phyloP scores from a whole-genome alignment of 1,284 basidiomycete genomes.

The Ustilago curta region DNA sequence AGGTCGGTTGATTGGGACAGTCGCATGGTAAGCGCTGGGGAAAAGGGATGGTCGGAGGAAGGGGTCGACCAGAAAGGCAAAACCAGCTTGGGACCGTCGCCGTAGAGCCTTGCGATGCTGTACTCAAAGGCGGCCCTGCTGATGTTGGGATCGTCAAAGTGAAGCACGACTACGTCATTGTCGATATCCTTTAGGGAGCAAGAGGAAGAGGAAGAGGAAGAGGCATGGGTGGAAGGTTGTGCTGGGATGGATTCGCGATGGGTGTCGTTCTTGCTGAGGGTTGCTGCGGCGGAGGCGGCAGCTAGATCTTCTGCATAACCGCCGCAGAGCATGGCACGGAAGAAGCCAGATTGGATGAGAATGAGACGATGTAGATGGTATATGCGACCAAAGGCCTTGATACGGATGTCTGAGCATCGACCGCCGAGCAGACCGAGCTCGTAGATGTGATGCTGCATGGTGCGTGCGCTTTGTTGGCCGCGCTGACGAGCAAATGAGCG shows the following conservation, averaged over 20 bases:
- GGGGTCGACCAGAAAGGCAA: slow-evolving; percentile 60
- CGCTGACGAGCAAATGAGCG: neutral
- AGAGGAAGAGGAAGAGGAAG: slow-evolving; percentile 6
- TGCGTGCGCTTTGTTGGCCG: neutral
- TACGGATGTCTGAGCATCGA: slow-evolving; percentile 56
- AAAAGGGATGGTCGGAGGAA: slow-evolving; percentile 66
- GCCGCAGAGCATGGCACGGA: slow-evolving; percentile 59
- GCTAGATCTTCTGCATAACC: slow-evolving; percentile 57
- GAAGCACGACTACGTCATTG: slow-evolving; percentile 42
- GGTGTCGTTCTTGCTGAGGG: slow-evolving; percentile 37
- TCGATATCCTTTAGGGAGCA: slow-evolving; percentile 12
- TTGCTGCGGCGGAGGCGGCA: slow-evolving; percentile 38
- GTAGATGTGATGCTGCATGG: slow-evolving; percentile 51
- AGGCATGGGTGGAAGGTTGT: neutral
- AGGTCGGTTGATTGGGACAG: slow-evolving; percentile 74
- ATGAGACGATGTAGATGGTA: slow-evolving; percentile 61
- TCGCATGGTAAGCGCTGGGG: slow-evolving; percentile 74
- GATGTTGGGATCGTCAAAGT: slow-evolving; percentile 65
- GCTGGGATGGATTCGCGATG: slow-evolving; percentile 13
- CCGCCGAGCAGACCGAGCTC: slow-evolving; percentile 48
- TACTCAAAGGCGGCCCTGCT: slow-evolving; percentile 63
- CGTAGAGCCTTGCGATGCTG: slow-evolving; percentile 62
- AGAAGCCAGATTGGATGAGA: slow-evolving; percentile 64
- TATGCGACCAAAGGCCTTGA: slow-evolving; percentile 57
- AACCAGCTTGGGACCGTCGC: slow-evolving; percentile 55